Evolutionary conservation across 805 yeast genomes (phyloP).

Genomic region (Wickerhamomyces pijperi): DNA sequence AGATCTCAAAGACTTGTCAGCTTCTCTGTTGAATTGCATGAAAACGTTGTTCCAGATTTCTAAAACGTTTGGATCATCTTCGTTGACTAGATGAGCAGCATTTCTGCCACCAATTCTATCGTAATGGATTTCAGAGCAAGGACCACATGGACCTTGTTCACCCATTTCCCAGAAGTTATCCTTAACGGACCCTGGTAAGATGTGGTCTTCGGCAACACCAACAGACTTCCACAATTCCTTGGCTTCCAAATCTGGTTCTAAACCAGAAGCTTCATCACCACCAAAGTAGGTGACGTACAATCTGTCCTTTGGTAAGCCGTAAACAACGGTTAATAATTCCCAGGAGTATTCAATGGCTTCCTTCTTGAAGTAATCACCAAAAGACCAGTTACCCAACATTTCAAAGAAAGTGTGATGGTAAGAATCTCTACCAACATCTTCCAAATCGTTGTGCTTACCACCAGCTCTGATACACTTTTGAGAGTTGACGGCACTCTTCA

Average conservation of each 20-base stretch:
- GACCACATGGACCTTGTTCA: conserved; percentile 99
- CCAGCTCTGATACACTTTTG: conserved; percentile 99
- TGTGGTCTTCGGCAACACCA: conserved; percentile 88
- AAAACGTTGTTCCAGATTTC: conserved; percentile 98
- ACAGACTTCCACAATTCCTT: conserved; percentile 73
- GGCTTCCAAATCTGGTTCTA: conserved; percentile 92
- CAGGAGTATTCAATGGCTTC: conserved; percentile 86
- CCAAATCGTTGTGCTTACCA: conserved; percentile 96
- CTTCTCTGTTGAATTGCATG: conserved; percentile 92
- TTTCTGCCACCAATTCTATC: conserved; percentile 98
- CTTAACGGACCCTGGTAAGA: conserved; percentile 78
- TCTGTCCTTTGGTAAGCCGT: conserved; percentile 68
- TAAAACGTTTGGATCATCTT: conserved; percentile 95
- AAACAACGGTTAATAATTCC: conserved; percentile 82
- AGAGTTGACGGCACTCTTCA: conserved; percentile 88
- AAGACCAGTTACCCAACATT: conserved; percentile 99
- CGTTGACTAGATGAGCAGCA: conserved; percentile 80
- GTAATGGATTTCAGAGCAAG: conserved; percentile 95
- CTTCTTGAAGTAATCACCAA: conserved; percentile 95
- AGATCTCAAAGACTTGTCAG: conserved; percentile 66
- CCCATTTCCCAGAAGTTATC: conserved; percentile 99
- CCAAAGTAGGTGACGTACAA: conserved; percentile 94
- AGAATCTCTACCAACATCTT: conserved; percentile 96
- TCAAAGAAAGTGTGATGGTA: conserved; percentile 98
- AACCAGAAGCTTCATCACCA: conserved; percentile 74